A percentile compares a stretch with the other conserved stretches of the same genome.
phyloP scores from a whole-genome alignment of 2,329 filamentous ascomycete genomes.

The Ophiocordyceps robertsii region DNA sequence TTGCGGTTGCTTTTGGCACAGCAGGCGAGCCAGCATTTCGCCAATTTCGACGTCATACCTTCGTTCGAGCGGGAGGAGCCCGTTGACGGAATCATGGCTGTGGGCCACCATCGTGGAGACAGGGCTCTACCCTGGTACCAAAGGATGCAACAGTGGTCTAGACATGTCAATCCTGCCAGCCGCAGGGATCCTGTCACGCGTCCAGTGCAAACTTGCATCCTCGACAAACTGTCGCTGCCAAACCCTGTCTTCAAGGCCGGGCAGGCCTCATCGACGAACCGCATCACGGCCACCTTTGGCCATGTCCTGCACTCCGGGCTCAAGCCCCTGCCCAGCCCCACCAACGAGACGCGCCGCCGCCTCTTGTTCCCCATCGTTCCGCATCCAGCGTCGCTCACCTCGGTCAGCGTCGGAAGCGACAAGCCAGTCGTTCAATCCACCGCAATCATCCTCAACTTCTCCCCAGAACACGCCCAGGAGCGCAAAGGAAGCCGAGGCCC shows the following conservation, averaged over 20 bases:
- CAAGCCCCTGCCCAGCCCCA: not conserved
- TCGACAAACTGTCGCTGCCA: not conserved
- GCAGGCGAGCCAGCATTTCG: not conserved
- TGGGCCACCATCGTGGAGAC: conserved; percentile 15
- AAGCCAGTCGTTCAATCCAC: conserved; percentile 11
- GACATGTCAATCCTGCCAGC: conserved; percentile 11
- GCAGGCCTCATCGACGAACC: not conserved
- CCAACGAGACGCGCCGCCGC: conserved; percentile 11
- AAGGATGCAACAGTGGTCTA: conserved; percentile 16
- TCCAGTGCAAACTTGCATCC: not conserved
- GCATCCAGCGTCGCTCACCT: conserved; percentile 30
- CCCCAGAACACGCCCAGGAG: conserved; percentile 15
- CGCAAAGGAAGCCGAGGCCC: conserved; percentile 4
- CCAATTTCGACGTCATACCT: conserved; percentile 9
- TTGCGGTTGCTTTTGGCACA: conserved; percentile 27
- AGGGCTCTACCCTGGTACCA: conserved; percentile 21
- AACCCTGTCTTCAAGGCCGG: not conserved
- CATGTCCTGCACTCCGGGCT: conserved; percentile 28
- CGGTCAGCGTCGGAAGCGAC: conserved; percentile 18
- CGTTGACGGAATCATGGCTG: conserved; percentile 3
- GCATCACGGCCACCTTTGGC: conserved; percentile 34
- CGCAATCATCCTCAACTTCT: conserved; percentile 32
- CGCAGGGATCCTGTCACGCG: not conserved
- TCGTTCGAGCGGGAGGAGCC: not conserved
- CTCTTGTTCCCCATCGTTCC: conserved; percentile 32